These are phyloP conservation scores for Aspergillus pseudoviridinutans DNA, from an alignment of 2,329 filamentous ascomycete genomes.

Conservation along the genomic window DNA sequence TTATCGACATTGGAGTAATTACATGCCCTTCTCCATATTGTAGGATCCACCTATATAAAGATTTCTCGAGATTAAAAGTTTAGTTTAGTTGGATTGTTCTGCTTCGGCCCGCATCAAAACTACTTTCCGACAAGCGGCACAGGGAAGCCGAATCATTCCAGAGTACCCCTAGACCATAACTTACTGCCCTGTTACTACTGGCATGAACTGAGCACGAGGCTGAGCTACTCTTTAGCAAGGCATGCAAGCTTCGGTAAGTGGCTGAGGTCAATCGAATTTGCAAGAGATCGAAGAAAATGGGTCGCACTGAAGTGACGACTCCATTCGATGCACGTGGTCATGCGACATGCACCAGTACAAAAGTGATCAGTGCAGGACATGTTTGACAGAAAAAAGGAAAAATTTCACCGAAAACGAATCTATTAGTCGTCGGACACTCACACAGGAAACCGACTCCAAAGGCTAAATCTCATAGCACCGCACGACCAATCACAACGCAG, in stretches of 20 bases:
- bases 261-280: too few species aligned
- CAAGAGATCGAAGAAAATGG: too few species aligned
- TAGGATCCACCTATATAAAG: neutral
- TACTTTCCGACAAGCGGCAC: neutral
- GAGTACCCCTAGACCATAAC: neutral
- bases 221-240: neutral
- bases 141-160: neutral
- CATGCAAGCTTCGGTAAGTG: neutral
- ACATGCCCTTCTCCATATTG: neutral
- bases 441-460: too few species aligned
- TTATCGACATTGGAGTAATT: neutral
- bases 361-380: neutral
- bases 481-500: neutral
- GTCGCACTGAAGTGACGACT: too few species aligned
- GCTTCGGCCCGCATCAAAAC: neutral
- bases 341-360: neutral
- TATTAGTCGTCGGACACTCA: neutral
- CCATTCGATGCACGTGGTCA: too few species aligned
- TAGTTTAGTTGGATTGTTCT: neutral
- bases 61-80: too few species aligned
- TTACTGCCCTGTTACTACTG: neutral
- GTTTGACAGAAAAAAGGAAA: neutral
- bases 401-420: neutral
- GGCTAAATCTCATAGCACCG: neutral
- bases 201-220: neutral